A percentile compares a stretch with the other conserved stretches of the same genome.
Conservation (phyloP, 345 rosid genomes). For the Raphanus sativus region DNA sequence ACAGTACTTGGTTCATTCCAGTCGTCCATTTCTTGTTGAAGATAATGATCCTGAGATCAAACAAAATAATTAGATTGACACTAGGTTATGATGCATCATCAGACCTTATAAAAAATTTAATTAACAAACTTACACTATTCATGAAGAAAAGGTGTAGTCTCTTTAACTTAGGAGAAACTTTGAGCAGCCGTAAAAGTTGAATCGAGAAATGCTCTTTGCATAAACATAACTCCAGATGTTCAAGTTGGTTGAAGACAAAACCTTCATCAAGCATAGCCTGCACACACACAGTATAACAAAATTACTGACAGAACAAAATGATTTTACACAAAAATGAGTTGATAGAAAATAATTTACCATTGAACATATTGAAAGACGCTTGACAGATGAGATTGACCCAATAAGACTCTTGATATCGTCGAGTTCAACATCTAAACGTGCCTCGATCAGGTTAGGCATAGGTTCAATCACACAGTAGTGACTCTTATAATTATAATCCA, state of each 20-base stretch:
- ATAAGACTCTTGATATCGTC: not conserved
- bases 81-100: not conserved
- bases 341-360: not conserved
- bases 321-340: not conserved
- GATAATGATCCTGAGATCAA: not conserved
- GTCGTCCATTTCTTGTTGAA: not conserved
- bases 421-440: not conserved
- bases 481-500: not conserved
- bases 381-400: not conserved
- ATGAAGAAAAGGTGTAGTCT: not conserved
- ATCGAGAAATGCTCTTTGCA: not conserved
- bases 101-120: not conserved
- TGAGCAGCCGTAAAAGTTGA: not conserved
- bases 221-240: not conserved
- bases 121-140: slow-evolving; percentile 4
- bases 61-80: not conserved
- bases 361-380: not conserved
- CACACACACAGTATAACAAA: not conserved
- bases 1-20: slow-evolving; percentile 7
- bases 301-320: not conserved
- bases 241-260: slow-evolving; percentile 13
- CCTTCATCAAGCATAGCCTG: slow-evolving; percentile 1
- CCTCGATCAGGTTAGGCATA: not conserved
- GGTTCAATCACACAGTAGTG: not conserved
- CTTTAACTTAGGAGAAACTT: slow-evolving; percentile 1